Percentiles rank a stretch among this genome's conserved stretches.
These are phyloP conservation scores for Margaritispora aquatica DNA, from an alignment of 495 filamentous ascomycete species.

Conservation along the genomic window DNA sequence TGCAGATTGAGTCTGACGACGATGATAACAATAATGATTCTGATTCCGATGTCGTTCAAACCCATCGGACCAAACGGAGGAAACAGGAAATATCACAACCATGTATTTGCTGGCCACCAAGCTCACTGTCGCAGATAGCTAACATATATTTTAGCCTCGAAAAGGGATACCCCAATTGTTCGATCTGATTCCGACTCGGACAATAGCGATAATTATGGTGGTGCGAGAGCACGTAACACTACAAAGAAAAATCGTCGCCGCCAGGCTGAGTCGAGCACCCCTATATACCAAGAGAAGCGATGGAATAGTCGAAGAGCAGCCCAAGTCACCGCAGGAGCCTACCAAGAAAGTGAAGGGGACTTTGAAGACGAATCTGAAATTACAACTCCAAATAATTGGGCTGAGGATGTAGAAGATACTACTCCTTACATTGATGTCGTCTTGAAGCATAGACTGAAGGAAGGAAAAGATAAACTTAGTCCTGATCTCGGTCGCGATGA, in stretches of 20 bases:
- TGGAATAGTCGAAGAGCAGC: slow-evolving; percentile 87
- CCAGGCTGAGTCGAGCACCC: slow-evolving; percentile 48
- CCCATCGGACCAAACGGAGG: slow-evolving; percentile 40
- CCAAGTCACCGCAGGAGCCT: slow-evolving; percentile 79
- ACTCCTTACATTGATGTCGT: slow-evolving; percentile 82
- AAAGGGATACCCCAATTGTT: slow-evolving; percentile 51
- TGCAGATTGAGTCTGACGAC: slow-evolving; percentile 26
- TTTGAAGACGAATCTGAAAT: slow-evolving; percentile 68
- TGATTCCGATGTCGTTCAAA: slow-evolving; percentile 54
- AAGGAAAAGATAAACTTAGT: slow-evolving; percentile 51
- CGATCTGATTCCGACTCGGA: slow-evolving; percentile 58
- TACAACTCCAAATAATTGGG: slow-evolving; percentile 58
- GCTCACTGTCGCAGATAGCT: slow-evolving; percentile 13
- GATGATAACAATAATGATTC: slow-evolving; percentile 51
- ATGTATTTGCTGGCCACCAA: slow-evolving; percentile 31
- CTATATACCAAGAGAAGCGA: slow-evolving; percentile 65
- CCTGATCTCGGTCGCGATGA: slow-evolving; percentile 63
- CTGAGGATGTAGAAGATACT: slow-evolving; percentile 55
- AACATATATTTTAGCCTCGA: slow-evolving; percentile 46
- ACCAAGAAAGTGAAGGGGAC: slow-evolving; percentile 75
- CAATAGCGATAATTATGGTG: slow-evolving; percentile 69
- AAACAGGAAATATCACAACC: slow-evolving; percentile 43
- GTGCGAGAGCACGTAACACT: slow-evolving; percentile 55
- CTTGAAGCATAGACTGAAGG: slow-evolving; percentile 74
- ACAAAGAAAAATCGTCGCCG: slow-evolving; percentile 70